These are phyloP conservation scores for Turritis glabra DNA, from an alignment of 345 rosid species.

Conservation along the genomic window DNA sequence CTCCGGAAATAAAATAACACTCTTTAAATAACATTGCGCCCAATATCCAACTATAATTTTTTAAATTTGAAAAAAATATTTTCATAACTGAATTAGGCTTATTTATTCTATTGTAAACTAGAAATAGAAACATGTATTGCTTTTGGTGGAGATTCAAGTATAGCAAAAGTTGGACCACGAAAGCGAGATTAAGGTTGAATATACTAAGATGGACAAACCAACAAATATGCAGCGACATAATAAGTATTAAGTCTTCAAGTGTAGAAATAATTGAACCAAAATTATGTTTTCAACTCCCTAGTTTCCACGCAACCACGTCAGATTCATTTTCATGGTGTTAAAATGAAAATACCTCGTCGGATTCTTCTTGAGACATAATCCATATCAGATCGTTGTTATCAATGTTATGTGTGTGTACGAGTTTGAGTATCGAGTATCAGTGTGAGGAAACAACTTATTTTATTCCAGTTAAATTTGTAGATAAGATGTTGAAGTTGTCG, in stretches of 20 bases:
- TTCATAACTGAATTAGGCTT: not conserved
- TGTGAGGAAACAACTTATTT: not conserved
- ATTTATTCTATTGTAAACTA: not conserved
- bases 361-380: not conserved
- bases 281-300: not conserved
- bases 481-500: not conserved
- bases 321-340: not conserved
- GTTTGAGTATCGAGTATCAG: not conserved
- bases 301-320: not conserved
- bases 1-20: too few species aligned
- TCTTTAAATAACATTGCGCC: too few species aligned
- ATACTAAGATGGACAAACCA: not conserved
- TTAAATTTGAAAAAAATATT: not conserved
- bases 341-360: not conserved
- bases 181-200: slow-evolving; percentile 18
- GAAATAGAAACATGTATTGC: not conserved
- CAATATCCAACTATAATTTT: not conserved
- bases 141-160: not conserved
- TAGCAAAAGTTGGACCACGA: slow-evolving; percentile 11
- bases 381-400: not conserved
- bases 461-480: not conserved
- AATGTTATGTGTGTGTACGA: not conserved
- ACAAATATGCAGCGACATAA: slow-evolving; percentile 3
- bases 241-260: slow-evolving; percentile 1
- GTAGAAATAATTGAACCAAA: slow-evolving; percentile 1